Evolutionary conservation across 371 early-diverging fungal species (phyloP), one percentile per base, ranked within the genome.

Genomic region (Vittaforma corneae): DNA sequence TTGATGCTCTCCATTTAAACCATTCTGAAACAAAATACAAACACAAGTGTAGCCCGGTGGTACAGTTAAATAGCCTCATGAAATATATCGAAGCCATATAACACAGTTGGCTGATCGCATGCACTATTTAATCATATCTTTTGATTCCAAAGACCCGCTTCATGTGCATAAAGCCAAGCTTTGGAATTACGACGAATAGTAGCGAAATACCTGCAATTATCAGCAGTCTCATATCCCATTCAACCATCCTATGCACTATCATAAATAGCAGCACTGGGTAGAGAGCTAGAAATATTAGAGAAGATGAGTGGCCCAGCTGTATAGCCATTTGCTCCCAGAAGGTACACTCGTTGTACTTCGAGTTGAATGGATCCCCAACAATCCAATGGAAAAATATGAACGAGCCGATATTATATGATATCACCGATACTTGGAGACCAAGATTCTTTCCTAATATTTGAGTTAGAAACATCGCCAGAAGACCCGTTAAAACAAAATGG

Each of bases 311-410:
- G 32, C 67, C 70, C 14, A 77, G 54, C 47, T 80, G 80, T 46
- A 76, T 77, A 37, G 64, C 57, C 51, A 80, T 53, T 57, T 80
- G 80, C 58, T 80, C 80, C 80, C 80, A 80, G 57, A 80, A 76
- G 26, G 80, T 78, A 34, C 64, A 63, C 14, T 62, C 65, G 18
- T 60, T 58, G 44, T 69, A 78, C 4, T 69, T 68, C 6, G 42
- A 34, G 47, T 77, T 73, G 62, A 80, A 80, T n/a, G 80, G 80
- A 68, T 78, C 78, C 16, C 80, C 80, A 24, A 75, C 60, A 37
- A 75, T 76, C 64, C 73, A 74, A 63, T 80, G 80, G 52, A 80
- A 78, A 46, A 80, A 75, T 9, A 78, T 66, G 65, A 80, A 80
- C 2, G 78, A 77, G 6, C 65, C 30, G 4, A 80, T 52, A 65